Conservation (phyloP, 768 basidiomycete species). For the Boletus tomentosulus region DNA sequence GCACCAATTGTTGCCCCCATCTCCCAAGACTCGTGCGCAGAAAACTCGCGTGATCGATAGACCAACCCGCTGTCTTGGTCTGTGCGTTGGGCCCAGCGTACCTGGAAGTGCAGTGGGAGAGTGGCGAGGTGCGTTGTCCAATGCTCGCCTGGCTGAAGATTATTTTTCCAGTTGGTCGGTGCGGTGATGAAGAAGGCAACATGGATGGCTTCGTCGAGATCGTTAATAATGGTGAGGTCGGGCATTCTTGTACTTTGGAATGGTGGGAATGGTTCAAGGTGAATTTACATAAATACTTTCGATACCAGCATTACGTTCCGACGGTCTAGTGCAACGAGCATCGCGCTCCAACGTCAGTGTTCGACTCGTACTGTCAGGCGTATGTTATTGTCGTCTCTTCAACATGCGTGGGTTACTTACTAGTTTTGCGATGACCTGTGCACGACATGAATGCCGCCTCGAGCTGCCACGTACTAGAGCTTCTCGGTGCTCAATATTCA, state of each 20-base stretch:
- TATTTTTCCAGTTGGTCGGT: conserved; percentile 14
- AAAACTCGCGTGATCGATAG: conserved; percentile 11
- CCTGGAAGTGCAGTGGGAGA: conserved; percentile 13
- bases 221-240: conserved; percentile 16
- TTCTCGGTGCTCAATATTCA: too few species aligned
- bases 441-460: too few species aligned
- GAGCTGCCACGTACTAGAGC: too few species aligned
- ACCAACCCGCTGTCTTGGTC: conserved; percentile 8
- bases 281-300: too few species aligned
- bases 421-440: too few species aligned
- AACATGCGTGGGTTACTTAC: too few species aligned
- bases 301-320: too few species aligned
- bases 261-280: too few species aligned
- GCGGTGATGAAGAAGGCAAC: conserved; percentile 18
- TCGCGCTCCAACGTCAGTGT: too few species aligned
- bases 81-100: conserved; percentile 9
- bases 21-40: conserved; percentile 15
- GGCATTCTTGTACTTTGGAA: conserved; percentile 8
- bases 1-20: conserved; percentile 14
- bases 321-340: too few species aligned
- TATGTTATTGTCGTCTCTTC: too few species aligned
- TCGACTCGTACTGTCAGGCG: too few species aligned
- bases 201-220: conserved; percentile 18
- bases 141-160: conserved; percentile 14
- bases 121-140: conserved; percentile 13